Conservation (phyloP, 139 green algal genomes). For the Dunaliella primolecta region DNA sequence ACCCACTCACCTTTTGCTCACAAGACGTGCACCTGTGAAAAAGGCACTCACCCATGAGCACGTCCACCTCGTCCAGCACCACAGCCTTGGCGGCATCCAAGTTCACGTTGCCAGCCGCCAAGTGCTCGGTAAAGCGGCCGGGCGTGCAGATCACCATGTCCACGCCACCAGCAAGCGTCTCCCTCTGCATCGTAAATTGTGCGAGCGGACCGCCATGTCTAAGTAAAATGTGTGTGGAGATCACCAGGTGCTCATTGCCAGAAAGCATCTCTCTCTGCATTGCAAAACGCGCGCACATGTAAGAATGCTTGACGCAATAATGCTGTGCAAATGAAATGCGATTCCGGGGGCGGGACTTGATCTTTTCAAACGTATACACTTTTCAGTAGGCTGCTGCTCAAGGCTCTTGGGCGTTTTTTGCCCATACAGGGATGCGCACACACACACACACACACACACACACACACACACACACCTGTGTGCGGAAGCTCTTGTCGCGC, state of each 20-base stretch:
- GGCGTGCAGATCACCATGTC: constrained; percentile 83
- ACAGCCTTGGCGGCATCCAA: constrained; percentile 47
- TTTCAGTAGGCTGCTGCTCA: no score
- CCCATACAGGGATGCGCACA: neutral
- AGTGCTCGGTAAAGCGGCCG: constrained; percentile 58
- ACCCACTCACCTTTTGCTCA: no score
- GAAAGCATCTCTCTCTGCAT: neutral
- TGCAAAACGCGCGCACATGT: no score
- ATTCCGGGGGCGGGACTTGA: no score
- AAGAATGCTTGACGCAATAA: no score
- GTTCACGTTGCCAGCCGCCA: constrained; percentile 50
- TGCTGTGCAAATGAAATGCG: no score
- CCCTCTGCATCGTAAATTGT: no score
- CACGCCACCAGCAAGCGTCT: constrained; percentile 45
- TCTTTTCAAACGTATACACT: no score
- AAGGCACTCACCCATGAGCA: constrained; percentile 72
- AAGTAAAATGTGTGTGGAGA: no score
- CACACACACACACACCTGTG: constrained; percentile 47
- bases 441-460: constrained; percentile 6
- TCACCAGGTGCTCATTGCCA: neutral
- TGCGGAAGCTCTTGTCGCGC: constrained; percentile 41
- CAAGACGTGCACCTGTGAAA: no score
- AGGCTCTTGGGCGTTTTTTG: no score
- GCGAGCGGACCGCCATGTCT: no score
- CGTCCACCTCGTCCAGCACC: constrained; percentile 88